phyloP scores from a whole-genome alignment of 345 rosid species.

The Leavenworthia alabamica region DNA sequence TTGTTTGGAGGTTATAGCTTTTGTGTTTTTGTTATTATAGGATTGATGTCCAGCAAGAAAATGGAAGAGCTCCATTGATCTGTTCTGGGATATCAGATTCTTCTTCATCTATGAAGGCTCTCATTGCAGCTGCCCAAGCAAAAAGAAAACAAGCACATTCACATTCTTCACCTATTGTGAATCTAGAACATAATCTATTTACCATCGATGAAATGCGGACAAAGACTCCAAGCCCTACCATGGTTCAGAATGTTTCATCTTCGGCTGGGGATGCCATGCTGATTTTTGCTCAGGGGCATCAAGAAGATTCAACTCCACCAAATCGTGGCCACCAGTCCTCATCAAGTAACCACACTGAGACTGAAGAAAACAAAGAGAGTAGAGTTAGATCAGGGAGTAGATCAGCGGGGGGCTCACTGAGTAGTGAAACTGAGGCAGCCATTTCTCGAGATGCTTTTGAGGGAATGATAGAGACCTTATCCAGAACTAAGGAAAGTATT shows the following conservation, averaged over 20 bases:
- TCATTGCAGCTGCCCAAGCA: conserved; percentile 93
- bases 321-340: conserved; percentile 38
- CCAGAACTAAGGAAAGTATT: conserved; percentile 93
- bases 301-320: conserved; percentile 44
- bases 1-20: conserved; percentile 1
- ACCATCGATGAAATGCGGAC: conserved; percentile 37
- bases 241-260: conserved; percentile 44
- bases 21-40: conserved; percentile 29
- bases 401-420: conserved; percentile 60
- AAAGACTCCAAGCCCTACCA: conserved; percentile 43
- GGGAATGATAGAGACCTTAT: conserved; percentile 97
- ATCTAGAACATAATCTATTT: conserved; percentile 33
- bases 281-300: conserved; percentile 38
- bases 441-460: conserved; percentile 96
- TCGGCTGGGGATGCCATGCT: conserved; percentile 33
- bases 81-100: conserved; percentile 58
- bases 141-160: conserved; percentile 75
- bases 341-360: conserved; percentile 36
- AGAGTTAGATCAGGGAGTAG: conserved; percentile 51
- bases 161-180: conserved; percentile 43
- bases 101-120: conserved; percentile 62
- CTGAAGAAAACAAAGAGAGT: conserved; percentile 63
- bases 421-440: conserved; percentile 88
- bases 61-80: conserved; percentile 30
- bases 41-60: conserved; percentile 39